A percentile compares a stretch with the other conserved stretches of the same genome.
phyloP scores from a whole-genome alignment of 306 rosid genomes.

The Castanea mollissima region DNA sequence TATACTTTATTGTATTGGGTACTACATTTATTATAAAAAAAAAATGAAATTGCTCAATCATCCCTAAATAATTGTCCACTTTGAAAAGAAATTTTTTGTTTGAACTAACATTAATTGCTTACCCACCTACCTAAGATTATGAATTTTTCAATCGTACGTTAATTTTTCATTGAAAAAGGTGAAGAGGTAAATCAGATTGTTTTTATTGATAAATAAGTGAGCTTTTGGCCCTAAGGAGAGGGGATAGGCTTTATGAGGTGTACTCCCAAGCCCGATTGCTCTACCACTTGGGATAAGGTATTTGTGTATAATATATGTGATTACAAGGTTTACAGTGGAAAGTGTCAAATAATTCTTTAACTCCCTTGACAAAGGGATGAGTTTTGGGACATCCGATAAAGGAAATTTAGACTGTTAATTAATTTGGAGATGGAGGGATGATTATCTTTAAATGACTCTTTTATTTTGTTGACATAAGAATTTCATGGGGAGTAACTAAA shows the following conservation, averaged over 20 bases:
- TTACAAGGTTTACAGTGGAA: background rate
- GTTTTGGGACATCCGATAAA: background rate
- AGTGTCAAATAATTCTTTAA: background rate
- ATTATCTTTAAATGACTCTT: background rate
- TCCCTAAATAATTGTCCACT: background rate
- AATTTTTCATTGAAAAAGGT: background rate
- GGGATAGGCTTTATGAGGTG: too few relatives aligned
- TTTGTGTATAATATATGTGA: background rate
- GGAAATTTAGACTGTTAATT: background rate
- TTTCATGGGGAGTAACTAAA: slow-evolving; percentile 4
- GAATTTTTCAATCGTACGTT: background rate
- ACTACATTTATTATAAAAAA: too few relatives aligned
- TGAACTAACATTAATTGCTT: background rate
- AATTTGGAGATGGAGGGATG: background rate
- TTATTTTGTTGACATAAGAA: background rate
- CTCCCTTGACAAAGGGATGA: background rate
- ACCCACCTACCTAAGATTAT: background rate
- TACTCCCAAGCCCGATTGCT: too few relatives aligned
- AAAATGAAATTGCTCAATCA: background rate
- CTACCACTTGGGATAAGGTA: too few relatives aligned
- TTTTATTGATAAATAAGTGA: too few relatives aligned
- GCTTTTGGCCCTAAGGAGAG: too few relatives aligned
- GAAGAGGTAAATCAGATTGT: too few relatives aligned
- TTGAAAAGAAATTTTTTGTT: background rate
- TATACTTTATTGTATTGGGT: too few relatives aligned